A percentile compares a stretch with the other conserved stretches of the same genome.
Conservation (phyloP, 1,284 basidiomycete genomes). For the Nidula niveotomentosa region DNA sequence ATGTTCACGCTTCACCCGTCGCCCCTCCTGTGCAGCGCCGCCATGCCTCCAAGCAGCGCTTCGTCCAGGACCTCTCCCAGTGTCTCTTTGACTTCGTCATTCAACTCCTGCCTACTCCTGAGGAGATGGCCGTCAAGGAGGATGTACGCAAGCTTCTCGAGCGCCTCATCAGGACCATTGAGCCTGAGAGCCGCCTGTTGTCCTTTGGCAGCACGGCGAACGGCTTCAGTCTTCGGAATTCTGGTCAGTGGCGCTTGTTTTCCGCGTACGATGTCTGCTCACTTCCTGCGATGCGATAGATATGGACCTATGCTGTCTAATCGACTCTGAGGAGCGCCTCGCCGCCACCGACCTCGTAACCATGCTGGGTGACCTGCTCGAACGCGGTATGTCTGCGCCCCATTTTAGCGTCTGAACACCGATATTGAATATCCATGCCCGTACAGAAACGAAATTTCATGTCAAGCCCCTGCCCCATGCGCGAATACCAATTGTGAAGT, state of each 20-base stretch:
- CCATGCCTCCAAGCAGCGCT: constrained; percentile 51
- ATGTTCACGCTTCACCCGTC: constrained; percentile 17
- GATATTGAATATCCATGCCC: constrained; percentile 1
- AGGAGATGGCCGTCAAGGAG: constrained; percentile 94
- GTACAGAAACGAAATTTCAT: constrained; percentile 91
- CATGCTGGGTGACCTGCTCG: constrained; percentile 90
- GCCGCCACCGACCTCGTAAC: constrained; percentile 90
- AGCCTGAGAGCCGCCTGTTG: constrained; percentile 87
- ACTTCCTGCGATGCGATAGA: constrained; percentile 46
- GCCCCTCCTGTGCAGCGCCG: constrained; percentile 29
- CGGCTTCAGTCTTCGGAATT: constrained; percentile 93
- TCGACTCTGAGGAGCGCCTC: constrained; percentile 78
- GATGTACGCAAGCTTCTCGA: constrained; percentile 94
- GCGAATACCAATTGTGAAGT: constrained; percentile 98
- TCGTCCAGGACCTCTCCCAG: constrained; percentile 68
- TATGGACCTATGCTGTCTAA: constrained; percentile 98
- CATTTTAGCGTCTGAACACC: constrained; percentile 2
- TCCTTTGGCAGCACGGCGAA: constrained; percentile 96
- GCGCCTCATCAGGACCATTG: constrained; percentile 91
- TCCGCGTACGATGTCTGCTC: background rate
- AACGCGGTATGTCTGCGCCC: constrained; percentile 66
- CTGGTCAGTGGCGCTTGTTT: constrained; percentile 56
- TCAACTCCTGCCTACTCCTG: constrained; percentile 83
- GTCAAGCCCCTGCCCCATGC: constrained; percentile 97
- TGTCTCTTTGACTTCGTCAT: constrained; percentile 85